Conservation (phyloP, 179 eudicot species). For the Sideroxylon spinosum region DNA sequence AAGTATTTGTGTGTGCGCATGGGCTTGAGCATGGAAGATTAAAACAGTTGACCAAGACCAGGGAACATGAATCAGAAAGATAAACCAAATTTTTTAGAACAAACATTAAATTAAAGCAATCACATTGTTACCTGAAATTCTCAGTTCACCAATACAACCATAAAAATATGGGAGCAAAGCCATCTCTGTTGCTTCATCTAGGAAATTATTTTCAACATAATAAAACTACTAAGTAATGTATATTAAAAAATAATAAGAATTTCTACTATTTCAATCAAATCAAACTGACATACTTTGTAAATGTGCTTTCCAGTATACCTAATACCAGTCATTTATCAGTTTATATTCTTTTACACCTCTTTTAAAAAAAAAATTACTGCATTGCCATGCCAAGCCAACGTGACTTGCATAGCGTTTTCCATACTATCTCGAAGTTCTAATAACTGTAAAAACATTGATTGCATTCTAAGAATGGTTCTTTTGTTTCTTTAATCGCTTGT, state of each 20-base stretch:
- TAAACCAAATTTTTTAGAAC: neutral
- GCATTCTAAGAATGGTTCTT: neutral
- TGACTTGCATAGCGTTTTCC: conserved; percentile 50
- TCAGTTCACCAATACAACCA: conserved; percentile 55
- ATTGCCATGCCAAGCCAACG: conserved; percentile 51
- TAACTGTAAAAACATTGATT: conserved; percentile 34
- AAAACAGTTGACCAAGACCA: neutral
- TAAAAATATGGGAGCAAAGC: conserved; percentile 64
- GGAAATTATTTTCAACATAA: conserved; percentile 59
- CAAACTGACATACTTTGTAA: conserved; percentile 59
- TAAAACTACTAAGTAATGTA: conserved; percentile 4
- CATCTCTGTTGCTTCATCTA: conserved; percentile 79
- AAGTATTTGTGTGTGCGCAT: too few relatives aligned
- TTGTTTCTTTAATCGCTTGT: neutral
- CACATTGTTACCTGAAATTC: conserved; percentile 54
- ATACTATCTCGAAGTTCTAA: conserved; percentile 50
- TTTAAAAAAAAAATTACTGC: conserved; percentile 23
- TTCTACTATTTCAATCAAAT: neutral
- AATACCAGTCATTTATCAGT: conserved; percentile 53
- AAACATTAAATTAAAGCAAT: neutral
- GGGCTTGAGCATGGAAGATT: neutral
- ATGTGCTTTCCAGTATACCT: conserved; percentile 83
- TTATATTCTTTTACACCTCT: conserved; percentile 23
- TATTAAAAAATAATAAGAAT: neutral
- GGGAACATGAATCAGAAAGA: neutral